Percentiles rank a stretch among this genome's conserved stretches.
Conservation (phyloP, 2,329 filamentous ascomycete species). For the Chaetothyriales sp. region DNA sequence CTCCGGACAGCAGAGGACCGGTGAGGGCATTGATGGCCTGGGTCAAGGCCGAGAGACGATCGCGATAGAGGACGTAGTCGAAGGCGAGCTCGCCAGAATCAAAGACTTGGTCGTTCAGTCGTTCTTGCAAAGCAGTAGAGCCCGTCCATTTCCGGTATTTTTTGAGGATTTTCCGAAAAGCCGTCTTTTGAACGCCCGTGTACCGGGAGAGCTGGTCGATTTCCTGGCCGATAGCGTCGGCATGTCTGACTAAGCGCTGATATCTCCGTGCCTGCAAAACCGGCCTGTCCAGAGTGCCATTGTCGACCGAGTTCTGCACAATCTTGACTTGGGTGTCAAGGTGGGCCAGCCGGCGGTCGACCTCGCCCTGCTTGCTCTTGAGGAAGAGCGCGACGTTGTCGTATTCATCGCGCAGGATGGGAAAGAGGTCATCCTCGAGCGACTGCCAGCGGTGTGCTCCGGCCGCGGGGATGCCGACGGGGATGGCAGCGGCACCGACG, state of each 20-base stretch:
- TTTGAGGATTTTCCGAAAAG: conserved; percentile 71
- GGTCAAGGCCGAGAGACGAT: conserved; percentile 9
- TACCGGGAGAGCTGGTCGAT: conserved; percentile 59
- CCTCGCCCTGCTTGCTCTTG: conserved; percentile 65
- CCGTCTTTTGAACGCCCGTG: conserved; percentile 57
- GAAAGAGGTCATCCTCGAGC: conserved; percentile 60
- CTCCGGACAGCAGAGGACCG: conserved; percentile 10
- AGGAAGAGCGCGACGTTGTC: conserved; percentile 67
- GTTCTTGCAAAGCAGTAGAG: conserved; percentile 48
- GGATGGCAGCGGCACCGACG: conserved; percentile 50
- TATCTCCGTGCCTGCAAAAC: conserved; percentile 24
- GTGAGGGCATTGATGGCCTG: conserved; percentile 10
- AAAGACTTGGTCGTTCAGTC: conserved; percentile 55
- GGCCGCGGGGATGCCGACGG: conserved; percentile 62
- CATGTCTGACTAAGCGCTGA: conserved; percentile 37
- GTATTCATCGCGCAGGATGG: conserved; percentile 59
- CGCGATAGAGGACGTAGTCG: conserved; percentile 13
- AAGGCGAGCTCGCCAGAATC: conserved; percentile 13
- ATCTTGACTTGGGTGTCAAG: conserved; percentile 28
- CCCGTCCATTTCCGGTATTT: conserved; percentile 85
- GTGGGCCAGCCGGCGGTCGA: conserved; percentile 48
- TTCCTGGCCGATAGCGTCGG: conserved; percentile 50
- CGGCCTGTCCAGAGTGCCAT: conserved; percentile 7
- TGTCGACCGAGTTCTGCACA: conserved; percentile 10
- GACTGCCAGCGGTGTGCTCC: conserved; percentile 42